Percentiles rank a stretch among this genome's conserved stretches.
Conservation (phyloP, 768 basidiomycete genomes). For the Russula emetica region DNA sequence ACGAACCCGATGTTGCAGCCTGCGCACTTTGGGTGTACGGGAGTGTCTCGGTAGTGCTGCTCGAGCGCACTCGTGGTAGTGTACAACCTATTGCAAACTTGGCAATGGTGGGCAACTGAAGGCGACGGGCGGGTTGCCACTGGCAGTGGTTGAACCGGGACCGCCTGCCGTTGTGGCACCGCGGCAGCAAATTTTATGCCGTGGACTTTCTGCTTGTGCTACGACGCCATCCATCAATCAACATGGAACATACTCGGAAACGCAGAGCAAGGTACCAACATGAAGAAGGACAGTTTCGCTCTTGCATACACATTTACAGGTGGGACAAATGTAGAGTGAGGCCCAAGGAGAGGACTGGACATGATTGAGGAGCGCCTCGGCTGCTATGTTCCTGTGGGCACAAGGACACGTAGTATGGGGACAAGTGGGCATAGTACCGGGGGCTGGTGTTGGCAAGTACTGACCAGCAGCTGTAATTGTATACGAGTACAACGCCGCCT, state of each 20-base stretch:
- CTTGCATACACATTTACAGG: slow-evolving; percentile 26
- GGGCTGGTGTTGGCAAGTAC: neutral
- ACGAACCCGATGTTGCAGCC: slow-evolving; percentile 43
- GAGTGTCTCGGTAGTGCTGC: slow-evolving; percentile 46
- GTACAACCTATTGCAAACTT: slow-evolving; percentile 14
- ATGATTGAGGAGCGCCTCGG: slow-evolving; percentile 19
- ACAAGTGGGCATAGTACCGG: slow-evolving; percentile 22
- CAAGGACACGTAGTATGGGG: slow-evolving; percentile 26
- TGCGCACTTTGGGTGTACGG: slow-evolving; percentile 44
- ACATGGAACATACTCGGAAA: neutral
- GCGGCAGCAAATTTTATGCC: neutral
- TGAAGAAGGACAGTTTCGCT: slow-evolving; percentile 18
- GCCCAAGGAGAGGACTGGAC: slow-evolving; percentile 25
- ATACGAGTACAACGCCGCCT: slow-evolving; percentile 4
- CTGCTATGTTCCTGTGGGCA: slow-evolving; percentile 17
- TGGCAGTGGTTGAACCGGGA: neutral
- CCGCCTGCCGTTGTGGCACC: neutral
- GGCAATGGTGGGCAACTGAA: too few species aligned
- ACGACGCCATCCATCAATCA: neutral
- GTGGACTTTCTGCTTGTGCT: slow-evolving; percentile 26
- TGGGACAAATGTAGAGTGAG: slow-evolving; percentile 20
- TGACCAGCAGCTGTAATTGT: slow-evolving; percentile 1
- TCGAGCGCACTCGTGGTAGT: slow-evolving; percentile 33
- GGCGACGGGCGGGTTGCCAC: neutral
- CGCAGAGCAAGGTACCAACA: slow-evolving; percentile 7